Percentiles rank a stretch among this genome's conserved stretches.
These are phyloP conservation scores for Phytophthora kernoviae DNA, from an alignment of 352 stramenopile species.

Conservation along the genomic window DNA sequence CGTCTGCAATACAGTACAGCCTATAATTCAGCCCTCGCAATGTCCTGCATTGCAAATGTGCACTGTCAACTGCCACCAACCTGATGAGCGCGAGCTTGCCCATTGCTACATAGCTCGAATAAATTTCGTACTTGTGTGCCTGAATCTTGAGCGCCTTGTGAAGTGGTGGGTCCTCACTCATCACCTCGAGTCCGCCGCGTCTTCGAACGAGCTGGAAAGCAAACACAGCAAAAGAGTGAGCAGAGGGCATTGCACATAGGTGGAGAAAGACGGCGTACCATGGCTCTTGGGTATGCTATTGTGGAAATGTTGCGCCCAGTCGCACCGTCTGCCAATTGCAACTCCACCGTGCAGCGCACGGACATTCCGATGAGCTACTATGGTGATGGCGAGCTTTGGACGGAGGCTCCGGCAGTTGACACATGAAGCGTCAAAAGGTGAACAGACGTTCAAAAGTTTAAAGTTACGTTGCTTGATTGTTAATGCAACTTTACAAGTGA, in stretches of 20 bases:
- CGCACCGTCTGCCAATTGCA: conserved; percentile 58
- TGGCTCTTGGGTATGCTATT: conserved; percentile 39
- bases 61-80: conserved; percentile 25
- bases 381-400: background rate
- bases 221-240: background rate
- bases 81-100: conserved; percentile 74
- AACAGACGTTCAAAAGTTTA: background rate
- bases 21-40: background rate
- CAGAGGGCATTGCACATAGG: background rate
- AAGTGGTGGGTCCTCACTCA: conserved; percentile 52
- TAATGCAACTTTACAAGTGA: too few relatives aligned
- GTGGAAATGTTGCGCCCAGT: conserved; percentile 55
- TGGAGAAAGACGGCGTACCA: conserved; percentile 13
- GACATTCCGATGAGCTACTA: conserved; percentile 7
- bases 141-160: conserved; percentile 59
- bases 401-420: background rate
- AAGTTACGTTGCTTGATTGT: background rate
- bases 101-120: conserved; percentile 63
- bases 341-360: conserved; percentile 57
- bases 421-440: background rate
- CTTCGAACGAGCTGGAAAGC: conserved; percentile 45
- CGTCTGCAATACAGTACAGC: conserved; percentile 31
- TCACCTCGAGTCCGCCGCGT: conserved; percentile 58
- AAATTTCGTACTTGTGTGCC: conserved; percentile 62
- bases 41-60: background rate